Percentiles rank a stretch among this genome's conserved stretches.
These are phyloP conservation scores for Desmodesmus armatus DNA, from an alignment of 139 green algal genomes.

Conservation along the genomic window DNA sequence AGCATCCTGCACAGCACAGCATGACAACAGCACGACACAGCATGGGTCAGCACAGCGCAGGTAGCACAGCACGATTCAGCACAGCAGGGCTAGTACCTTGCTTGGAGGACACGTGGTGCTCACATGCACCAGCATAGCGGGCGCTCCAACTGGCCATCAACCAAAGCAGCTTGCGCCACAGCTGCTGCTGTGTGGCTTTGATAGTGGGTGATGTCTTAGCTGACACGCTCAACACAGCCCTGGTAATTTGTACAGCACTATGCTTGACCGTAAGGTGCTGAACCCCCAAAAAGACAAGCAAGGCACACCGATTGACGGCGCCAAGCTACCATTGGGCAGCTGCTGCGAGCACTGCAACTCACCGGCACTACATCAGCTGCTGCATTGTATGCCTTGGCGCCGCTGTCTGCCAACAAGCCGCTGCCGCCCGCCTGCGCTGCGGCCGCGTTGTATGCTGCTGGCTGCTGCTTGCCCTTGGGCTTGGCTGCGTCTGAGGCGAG, in stretches of 20 bases:
- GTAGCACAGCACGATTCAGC: neutral
- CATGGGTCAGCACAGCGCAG: neutral
- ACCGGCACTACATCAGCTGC: conserved; percentile 85
- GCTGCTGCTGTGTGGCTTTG: too few relatives aligned
- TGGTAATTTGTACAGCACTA: too few relatives aligned
- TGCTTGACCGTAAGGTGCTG: too few relatives aligned
- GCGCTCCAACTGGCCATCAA: too few relatives aligned
- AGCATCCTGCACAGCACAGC: neutral
- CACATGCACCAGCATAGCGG: too few relatives aligned
- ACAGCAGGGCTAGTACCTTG: neutral
- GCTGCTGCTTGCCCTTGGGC: conserved; percentile 63
- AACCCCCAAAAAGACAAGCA: too few relatives aligned
- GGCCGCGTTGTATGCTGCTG: conserved; percentile 75
- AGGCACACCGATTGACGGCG: too few relatives aligned
- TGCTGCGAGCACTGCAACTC: conserved; percentile 48
- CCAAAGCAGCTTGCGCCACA: too few relatives aligned
- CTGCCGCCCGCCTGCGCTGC: conserved; percentile 56
- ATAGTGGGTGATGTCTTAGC: too few relatives aligned
- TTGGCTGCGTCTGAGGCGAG: conserved; percentile 70
- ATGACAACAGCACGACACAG: neutral
- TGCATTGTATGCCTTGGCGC: conserved; percentile 85
- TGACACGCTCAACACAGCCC: too few relatives aligned
- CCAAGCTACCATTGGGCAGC: too few relatives aligned
- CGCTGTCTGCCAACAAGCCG: conserved; percentile 54
- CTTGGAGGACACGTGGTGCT: too few relatives aligned